Evolutionary conservation across 2,329 filamentous ascomycete genomes (phyloP).

Genomic region (Rhinocladiella similis): DNA sequence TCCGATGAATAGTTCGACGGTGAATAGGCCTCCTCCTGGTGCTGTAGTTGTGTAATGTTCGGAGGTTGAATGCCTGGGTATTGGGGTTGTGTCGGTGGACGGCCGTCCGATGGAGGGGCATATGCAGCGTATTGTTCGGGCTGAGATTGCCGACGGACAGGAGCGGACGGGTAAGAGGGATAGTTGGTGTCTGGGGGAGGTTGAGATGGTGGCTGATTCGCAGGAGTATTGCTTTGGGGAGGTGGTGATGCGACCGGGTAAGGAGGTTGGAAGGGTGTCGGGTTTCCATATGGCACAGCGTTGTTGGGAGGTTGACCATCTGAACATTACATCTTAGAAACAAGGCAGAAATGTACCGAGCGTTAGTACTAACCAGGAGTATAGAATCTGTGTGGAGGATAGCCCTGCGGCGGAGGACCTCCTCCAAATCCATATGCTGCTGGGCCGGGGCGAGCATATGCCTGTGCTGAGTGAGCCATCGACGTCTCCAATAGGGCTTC

Average conservation of each 20-base stretch:
- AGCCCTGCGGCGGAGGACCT: constrained; percentile 33
- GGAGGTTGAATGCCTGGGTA: constrained; percentile 21
- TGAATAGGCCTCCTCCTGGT: constrained; percentile 39
- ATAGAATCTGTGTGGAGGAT: constrained; percentile 64
- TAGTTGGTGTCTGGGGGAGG: constrained; percentile 33
- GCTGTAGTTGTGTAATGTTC: constrained; percentile 33
- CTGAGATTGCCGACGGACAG: constrained; percentile 23
- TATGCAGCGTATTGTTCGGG: constrained; percentile 54
- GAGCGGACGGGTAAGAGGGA: constrained; percentile 47
- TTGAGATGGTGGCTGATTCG: constrained; percentile 16
- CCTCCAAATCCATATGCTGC: constrained; percentile 42
- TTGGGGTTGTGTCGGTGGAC: constrained; percentile 17
- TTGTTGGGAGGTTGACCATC: constrained; percentile 35
- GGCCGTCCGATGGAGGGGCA: constrained; percentile 23
- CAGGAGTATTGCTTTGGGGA: constrained; percentile 54
- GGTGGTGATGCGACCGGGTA: constrained; percentile 47
- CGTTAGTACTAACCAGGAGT: constrained; percentile 53
- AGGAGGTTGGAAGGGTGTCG: constrained; percentile 35
- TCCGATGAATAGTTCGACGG: constrained; percentile 42
- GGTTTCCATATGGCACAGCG: constrained; percentile 25
- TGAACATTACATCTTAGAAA: constrained; percentile 15
- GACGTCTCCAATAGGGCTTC: constrained; percentile 93
- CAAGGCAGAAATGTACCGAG: not conserved
- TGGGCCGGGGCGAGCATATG: constrained; percentile 36
- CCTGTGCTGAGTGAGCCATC: constrained; percentile 87